Evolutionary conservation across 768 basidiomycete genomes (phyloP), one percentile per base, ranked within the genome.

Genomic region (Gloeopeniophorella convolvens): DNA sequence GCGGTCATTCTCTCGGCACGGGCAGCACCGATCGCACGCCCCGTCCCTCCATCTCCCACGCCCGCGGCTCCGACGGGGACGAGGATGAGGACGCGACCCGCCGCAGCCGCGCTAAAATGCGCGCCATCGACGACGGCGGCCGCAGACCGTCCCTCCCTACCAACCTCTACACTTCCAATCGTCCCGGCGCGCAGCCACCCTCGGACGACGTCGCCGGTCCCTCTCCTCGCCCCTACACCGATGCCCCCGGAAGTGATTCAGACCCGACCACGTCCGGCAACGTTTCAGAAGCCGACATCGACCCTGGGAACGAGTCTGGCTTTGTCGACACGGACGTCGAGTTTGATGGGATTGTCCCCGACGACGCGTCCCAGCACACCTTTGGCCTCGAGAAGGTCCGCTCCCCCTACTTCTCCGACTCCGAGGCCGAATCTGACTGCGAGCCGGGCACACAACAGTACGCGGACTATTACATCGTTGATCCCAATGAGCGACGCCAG

Each of bases 1-100:
- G 36, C 28, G 37, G 37, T 24, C 57, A 64, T 20, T 44, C 62
- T 18, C 34, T 56, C 3, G 58, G 50, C 20, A 50, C 60, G 10
- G n/a, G 50, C 34, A 68, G 66, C 31, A 40, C 65, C 16, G 72
- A 76, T 56, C 68, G 65, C 31, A 75, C 75, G 0, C 74, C 75
- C 4, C 72, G 75, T 33, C 70, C 69, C 9, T 75, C 75, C 21
- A 59, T 75, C 28, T 68, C 67, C 18, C 51, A 54, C 27, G 36
- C 63, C 13, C 46, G 49, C 56, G 45, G 45, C 24, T 58, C 59
- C 46, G 66, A 70, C 55, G 70, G 72, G 52, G 69, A 68, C 41
- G 65, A 68, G 21, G 62, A 61, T 13, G 65, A 64, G n/a, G 63
- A 58, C 2, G 63, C 55, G 18, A 51, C 64, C 20, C 59, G 50